Evolutionary conservation across 495 filamentous ascomycete species (phyloP).

Genomic region (Emericellopsis terricola): DNA sequence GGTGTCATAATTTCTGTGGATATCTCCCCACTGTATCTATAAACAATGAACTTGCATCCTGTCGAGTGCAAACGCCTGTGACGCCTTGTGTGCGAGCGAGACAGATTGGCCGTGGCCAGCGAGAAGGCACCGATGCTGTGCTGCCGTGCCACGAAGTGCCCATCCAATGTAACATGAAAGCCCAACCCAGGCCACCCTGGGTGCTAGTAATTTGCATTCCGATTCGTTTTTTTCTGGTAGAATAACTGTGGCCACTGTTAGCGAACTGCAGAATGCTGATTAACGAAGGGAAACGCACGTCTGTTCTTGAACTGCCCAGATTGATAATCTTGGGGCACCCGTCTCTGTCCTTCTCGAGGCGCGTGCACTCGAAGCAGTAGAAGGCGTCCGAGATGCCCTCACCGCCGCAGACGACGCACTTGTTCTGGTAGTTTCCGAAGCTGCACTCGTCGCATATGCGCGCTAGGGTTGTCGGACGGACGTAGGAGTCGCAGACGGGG

Average conservation of each 20-base stretch:
- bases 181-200: slow-evolving; percentile 22
- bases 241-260: slow-evolving; percentile 25
- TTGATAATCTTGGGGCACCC: slow-evolving; percentile 99
- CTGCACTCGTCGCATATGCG: slow-evolving; percentile 98
- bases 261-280: slow-evolving; percentile 9
- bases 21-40: too few relatives aligned
- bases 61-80: too few relatives aligned
- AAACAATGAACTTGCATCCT: too few relatives aligned
- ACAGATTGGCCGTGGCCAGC: too few relatives aligned
- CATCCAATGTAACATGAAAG: too few relatives aligned
- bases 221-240: slow-evolving; percentile 37
- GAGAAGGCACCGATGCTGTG: too few relatives aligned
- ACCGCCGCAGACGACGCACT: slow-evolving; percentile 96
- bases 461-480: slow-evolving; percentile 89
- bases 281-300: slow-evolving; percentile 37
- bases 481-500: slow-evolving; percentile 96
- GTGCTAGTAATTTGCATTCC: slow-evolving; percentile 21
- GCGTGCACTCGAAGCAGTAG: slow-evolving; percentile 98
- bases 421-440: slow-evolving; percentile 99
- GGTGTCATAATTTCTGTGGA: too few relatives aligned
- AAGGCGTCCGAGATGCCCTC: slow-evolving; percentile 99
- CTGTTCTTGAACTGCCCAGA: slow-evolving; percentile 81
- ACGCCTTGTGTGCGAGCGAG: too few relatives aligned
- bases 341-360: slow-evolving; percentile 91
- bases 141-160: too few relatives aligned